Percentiles rank a stretch among this genome's conserved stretches.
Conservation (phyloP, 2,329 filamentous ascomycete genomes). For the Neonectria magnoliae region DNA sequence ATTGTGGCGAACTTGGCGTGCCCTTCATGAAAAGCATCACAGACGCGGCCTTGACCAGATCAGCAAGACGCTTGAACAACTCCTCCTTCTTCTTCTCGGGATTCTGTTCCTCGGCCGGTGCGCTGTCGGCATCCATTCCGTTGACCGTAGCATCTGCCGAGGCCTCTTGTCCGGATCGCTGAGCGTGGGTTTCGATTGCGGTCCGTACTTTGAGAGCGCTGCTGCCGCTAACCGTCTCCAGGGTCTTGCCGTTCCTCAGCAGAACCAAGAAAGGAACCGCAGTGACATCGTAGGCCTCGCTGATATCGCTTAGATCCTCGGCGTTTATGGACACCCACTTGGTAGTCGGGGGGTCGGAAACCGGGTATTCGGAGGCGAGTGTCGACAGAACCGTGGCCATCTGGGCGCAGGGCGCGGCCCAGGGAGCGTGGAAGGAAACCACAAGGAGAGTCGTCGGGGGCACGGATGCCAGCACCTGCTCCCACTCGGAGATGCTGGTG, state of each 20-base stretch:
- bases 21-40: conserved; percentile 99
- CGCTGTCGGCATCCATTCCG: conserved; percentile 50
- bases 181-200: conserved; percentile 85
- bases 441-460: conserved; percentile 78
- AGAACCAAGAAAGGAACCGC: conserved; percentile 94
- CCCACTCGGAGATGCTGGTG: conserved; percentile 77
- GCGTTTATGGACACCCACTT: conserved; percentile 93
- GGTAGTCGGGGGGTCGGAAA: conserved; percentile 71
- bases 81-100: conserved; percentile 80
- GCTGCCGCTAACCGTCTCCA: conserved; percentile 90
- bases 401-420: conserved; percentile 95
- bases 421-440: conserved; percentile 95
- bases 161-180: conserved; percentile 50
- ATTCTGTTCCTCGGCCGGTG: conserved; percentile 59
- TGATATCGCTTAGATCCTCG: conserved; percentile 91
- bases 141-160: conserved; percentile 49
- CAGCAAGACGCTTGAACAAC: conserved; percentile 79
- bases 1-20: conserved; percentile 87
- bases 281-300: conserved; percentile 91
- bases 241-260: conserved; percentile 75
- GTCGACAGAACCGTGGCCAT: conserved; percentile 89
- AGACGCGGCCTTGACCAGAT: conserved; percentile 92
- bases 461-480: conserved; percentile 71
- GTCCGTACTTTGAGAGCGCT: conserved; percentile 86
- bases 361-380: conserved; percentile 86